Conservation (phyloP, 257 asterid species). For the Petrea volubilis region DNA sequence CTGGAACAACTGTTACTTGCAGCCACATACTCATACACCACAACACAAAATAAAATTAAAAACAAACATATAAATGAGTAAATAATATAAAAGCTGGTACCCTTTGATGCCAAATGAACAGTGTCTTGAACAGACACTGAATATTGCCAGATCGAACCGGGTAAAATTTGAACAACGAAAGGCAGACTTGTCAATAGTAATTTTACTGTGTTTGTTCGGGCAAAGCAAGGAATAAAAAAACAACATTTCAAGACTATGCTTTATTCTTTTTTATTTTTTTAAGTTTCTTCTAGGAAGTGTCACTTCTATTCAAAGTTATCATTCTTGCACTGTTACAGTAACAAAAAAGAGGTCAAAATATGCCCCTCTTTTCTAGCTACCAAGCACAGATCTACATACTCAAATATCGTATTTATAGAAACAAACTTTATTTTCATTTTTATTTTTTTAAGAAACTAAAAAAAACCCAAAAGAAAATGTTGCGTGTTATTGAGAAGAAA, state of each 20-base stretch:
- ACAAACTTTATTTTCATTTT: not conserved
- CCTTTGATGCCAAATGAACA: not conserved
- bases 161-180: not conserved
- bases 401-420: not conserved
- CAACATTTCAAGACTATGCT: slow-evolving; percentile 22
- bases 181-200: slow-evolving; percentile 11
- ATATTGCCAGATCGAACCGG: not conserved
- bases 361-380: not conserved
- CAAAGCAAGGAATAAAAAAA: slow-evolving; percentile 17
- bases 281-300: not conserved
- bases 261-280: not conserved
- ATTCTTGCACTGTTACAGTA: not conserved
- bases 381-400: slow-evolving; percentile 5
- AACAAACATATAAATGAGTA: not conserved
- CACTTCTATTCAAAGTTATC: not conserved
- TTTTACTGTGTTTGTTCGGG: not conserved
- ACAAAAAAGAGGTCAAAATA: slow-evolving; percentile 6
- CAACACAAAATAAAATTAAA: too few relatives aligned
- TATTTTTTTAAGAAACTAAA: not conserved
- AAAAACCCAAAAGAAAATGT: not conserved
- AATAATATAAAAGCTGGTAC: not conserved
- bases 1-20: too few relatives aligned
- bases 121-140: not conserved
- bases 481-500: not conserved
- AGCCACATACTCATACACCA: too few relatives aligned